phyloP scores from a whole-genome alignment of 257 asterid species.

The Solanum sejunctum region DNA sequence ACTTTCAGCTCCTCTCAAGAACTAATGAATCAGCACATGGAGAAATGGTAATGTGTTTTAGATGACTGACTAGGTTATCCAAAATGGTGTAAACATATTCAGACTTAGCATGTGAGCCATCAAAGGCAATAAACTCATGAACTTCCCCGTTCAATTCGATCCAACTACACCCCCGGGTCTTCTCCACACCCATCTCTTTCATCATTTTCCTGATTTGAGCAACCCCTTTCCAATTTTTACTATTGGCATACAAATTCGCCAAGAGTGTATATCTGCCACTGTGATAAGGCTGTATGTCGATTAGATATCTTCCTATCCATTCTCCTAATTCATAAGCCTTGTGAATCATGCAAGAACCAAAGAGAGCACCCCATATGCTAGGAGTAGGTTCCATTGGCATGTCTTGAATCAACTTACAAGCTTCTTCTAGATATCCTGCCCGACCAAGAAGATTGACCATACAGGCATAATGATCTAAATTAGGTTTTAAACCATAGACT shows the following conservation, averaged over 20 bases:
- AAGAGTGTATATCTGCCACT: conserved; percentile 30
- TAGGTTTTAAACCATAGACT: conserved; percentile 26
- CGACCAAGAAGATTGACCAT: conserved; percentile 54
- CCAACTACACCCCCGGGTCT: conserved; percentile 48
- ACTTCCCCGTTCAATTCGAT: conserved; percentile 27
- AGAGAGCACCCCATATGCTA: conserved; percentile 37
- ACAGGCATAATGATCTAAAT: conserved; percentile 39
- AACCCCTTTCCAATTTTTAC: conserved; percentile 23
- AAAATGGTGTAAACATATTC: not conserved
- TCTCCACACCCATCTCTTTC: conserved; percentile 28
- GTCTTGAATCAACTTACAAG: conserved; percentile 20
- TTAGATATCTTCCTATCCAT: conserved; percentile 22
- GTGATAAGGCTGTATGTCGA: conserved; percentile 22
- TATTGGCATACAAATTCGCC: conserved; percentile 29
- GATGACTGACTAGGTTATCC: not conserved
- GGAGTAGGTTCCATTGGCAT: conserved; percentile 35
- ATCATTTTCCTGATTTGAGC: conserved; percentile 29
- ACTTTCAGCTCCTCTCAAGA: not conserved
- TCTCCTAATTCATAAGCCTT: conserved; percentile 29
- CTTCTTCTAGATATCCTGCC: conserved; percentile 37
- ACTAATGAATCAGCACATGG: not conserved
- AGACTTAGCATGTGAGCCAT: conserved; percentile 1
- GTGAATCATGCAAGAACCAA: conserved; percentile 40
- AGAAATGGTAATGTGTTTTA: not conserved
- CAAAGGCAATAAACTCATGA: conserved; percentile 29